phyloP scores from a whole-genome alignment of 371 early-diverging fungal species.

The Mucor racemosus region DNA sequence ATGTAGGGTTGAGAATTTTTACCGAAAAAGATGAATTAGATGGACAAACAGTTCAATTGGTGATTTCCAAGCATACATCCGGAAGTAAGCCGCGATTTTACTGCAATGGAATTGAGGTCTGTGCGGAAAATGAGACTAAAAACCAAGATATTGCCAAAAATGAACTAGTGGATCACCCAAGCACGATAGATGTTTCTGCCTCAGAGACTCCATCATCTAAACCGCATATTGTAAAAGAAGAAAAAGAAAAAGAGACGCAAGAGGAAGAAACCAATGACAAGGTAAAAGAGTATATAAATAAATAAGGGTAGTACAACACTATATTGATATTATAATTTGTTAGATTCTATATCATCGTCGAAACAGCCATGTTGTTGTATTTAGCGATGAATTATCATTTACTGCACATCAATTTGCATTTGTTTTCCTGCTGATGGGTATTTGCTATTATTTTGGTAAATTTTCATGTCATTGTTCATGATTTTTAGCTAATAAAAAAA shows the following conservation, averaged over 20 bases:
- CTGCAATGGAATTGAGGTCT: conserved; percentile 23
- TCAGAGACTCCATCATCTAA: neutral
- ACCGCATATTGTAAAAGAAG: neutral
- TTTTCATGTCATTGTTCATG: conserved; percentile 46
- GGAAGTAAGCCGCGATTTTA: conserved; percentile 15
- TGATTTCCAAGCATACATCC: conserved; percentile 15
- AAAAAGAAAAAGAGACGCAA: neutral
- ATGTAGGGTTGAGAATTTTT: conserved; percentile 49
- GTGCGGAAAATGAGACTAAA: neutral
- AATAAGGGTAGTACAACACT: neutral
- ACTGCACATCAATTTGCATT: conserved; percentile 48
- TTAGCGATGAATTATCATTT: conserved; percentile 52
- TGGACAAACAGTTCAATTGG: conserved; percentile 31
- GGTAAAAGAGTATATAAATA: conserved; percentile 3
- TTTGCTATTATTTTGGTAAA: conserved; percentile 56
- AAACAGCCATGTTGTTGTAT: conserved; percentile 38
- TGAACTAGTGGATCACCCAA: neutral
- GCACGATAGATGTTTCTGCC: neutral
- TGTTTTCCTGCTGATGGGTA: conserved; percentile 43
- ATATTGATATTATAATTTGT: neutral
- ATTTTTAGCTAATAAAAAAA: neutral
- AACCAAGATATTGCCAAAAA: neutral
- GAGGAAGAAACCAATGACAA: conserved; percentile 7
- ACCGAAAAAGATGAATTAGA: conserved; percentile 37
- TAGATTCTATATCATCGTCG: neutral